Conservation (phyloP, 495 filamentous ascomycete species). For the Neurospora hispaniola region DNA sequence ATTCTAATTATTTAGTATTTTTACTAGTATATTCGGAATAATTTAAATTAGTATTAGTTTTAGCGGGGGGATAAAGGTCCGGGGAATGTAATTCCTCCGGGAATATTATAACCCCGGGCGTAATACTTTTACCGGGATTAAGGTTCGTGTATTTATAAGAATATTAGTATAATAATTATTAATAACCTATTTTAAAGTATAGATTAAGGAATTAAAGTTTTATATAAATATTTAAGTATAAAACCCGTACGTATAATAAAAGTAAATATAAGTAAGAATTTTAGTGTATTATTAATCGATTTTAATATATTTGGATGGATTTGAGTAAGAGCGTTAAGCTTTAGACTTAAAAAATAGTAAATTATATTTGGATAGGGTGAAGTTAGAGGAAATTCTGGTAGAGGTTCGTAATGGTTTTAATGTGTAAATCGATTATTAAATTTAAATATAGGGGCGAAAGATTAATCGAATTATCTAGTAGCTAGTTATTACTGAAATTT, state of each 20-base stretch:
- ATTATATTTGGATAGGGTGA: slow-evolving; percentile 64
- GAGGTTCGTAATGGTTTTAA: slow-evolving; percentile 64
- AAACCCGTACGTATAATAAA: slow-evolving; percentile 61
- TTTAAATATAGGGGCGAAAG: slow-evolving; percentile 53
- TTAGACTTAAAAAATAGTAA: slow-evolving; percentile 62
- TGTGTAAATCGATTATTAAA: slow-evolving; percentile 67
- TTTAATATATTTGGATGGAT: slow-evolving; percentile 66
- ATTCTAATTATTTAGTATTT: slow-evolving; percentile 44
- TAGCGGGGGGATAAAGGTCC: slow-evolving; percentile 44
- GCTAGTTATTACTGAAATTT: slow-evolving; percentile 64
- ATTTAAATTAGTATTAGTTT: slow-evolving; percentile 55
- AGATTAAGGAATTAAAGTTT: slow-evolving; percentile 66
- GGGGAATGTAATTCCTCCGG: slow-evolving; percentile 48
- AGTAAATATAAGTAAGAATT: slow-evolving; percentile 46
- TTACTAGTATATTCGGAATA: slow-evolving; percentile 43
- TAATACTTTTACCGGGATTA: slow-evolving; percentile 16
- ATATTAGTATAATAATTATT: slow-evolving; percentile 53
- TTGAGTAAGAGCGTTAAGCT: slow-evolving; percentile 67
- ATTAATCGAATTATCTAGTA: slow-evolving; percentile 63
- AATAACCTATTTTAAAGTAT: slow-evolving; percentile 61
- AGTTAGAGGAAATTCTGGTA: slow-evolving; percentile 69
- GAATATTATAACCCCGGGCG: slow-evolving; percentile 49
- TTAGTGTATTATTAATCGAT: slow-evolving; percentile 62
- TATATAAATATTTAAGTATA: slow-evolving; percentile 58
- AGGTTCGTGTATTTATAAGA: slow-evolving; percentile 33